A percentile compares a stretch with the other conserved stretches of the same genome.
phyloP scores from a whole-genome alignment of 495 filamentous ascomycete species.

The Penicillium paradoxum region DNA sequence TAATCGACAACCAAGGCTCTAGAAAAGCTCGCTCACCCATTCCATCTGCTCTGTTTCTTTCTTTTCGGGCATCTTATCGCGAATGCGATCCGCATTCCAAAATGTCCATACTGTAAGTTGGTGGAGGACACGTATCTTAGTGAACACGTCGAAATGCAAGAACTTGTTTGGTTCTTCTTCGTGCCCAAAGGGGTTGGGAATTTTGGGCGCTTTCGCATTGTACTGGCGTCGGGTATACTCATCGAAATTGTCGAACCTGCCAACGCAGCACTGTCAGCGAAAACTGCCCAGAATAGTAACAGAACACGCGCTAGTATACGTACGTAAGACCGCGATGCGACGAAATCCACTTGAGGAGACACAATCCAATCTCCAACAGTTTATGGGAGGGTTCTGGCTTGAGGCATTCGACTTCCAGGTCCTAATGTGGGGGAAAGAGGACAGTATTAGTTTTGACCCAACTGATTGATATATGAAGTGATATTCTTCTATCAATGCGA shows the following conservation, averaged over 20 bases:
- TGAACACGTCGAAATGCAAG: slow-evolving; percentile 73
- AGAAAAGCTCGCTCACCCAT: slow-evolving; percentile 59
- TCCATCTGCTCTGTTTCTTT: slow-evolving; percentile 72
- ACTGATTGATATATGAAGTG: not conserved
- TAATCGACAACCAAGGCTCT: not conserved
- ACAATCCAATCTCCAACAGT: slow-evolving; percentile 77
- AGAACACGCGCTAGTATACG: slow-evolving; percentile 27
- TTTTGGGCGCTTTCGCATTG: slow-evolving; percentile 66
- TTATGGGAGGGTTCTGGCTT: slow-evolving; percentile 67
- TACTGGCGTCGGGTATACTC: slow-evolving; percentile 92
- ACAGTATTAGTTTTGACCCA: slow-evolving; percentile 8
- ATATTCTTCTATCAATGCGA: not conserved
- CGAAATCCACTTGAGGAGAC: slow-evolving; percentile 86
- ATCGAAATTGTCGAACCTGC: slow-evolving; percentile 81
- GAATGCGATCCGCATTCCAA: slow-evolving; percentile 74
- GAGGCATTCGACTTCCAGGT: slow-evolving; percentile 82
- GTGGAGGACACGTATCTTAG: slow-evolving; percentile 83
- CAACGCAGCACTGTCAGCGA: slow-evolving; percentile 4
- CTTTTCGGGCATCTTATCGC: slow-evolving; percentile 80
- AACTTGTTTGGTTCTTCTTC: slow-evolving; percentile 71
- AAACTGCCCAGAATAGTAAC: not conserved
- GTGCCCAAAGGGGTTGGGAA: slow-evolving; percentile 79
- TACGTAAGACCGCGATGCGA: slow-evolving; percentile 90
- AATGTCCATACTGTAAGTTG: slow-evolving; percentile 90
- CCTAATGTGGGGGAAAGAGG: slow-evolving; percentile 45